Base-by-base conservation (phyloP, 2,329 filamentous ascomycete species). In the Fusarium xylarioides region DNA sequence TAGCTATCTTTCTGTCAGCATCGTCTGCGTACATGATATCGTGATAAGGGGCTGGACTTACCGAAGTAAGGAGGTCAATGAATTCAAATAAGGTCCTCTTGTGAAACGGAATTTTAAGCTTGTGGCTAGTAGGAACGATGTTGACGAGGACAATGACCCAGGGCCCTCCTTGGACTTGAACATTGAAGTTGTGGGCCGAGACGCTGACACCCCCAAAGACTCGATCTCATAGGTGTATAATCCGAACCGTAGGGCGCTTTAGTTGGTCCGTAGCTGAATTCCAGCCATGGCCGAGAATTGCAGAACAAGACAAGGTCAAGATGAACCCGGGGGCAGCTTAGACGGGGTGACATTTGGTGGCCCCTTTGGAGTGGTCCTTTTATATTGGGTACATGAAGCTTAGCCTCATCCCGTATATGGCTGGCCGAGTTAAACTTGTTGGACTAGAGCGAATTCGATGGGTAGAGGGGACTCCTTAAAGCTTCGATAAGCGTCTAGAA, bases 191-290 rank as follows among this genome's bases (percentile, higher is more conserved):
- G 28, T 14, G 16, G 11, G 2, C 28, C 10, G 52, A n/a, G 15
- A 23, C 11, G 8, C 32, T 19, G 19, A 11, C 15, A 10, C 11
- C n/a, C 16, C 14, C 26, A 4, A 12, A 23, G 19, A 11, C 8
- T 19, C 26, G 11, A 19, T 18, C 18, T 7, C 9, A 40, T 4
- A 19, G 21, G 6, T 15, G 3, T 11, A 19, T 26, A 10, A 6
- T 19, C 16, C 7, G 37, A 1, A 1, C 4, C 7, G 4, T 1
- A 42, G 7, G 9, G 4, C 7, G 16, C 4, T 15, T 14, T 18
- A 15, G 4, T 7, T 26, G 4, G 10, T 21, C 15, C 7, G 11
- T 12, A 19, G 18, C 30, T 52, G 11, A 35, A 26, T 26, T 0
- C n/a, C n/a, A 35, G 14, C n/a, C 30, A 19, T 26, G 5, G 0